Percentiles rank a stretch among this genome's conserved stretches.
phyloP scores from a whole-genome alignment of 192 early-diverging fungal genomes.

The Gonapodya prolifera region DNA sequence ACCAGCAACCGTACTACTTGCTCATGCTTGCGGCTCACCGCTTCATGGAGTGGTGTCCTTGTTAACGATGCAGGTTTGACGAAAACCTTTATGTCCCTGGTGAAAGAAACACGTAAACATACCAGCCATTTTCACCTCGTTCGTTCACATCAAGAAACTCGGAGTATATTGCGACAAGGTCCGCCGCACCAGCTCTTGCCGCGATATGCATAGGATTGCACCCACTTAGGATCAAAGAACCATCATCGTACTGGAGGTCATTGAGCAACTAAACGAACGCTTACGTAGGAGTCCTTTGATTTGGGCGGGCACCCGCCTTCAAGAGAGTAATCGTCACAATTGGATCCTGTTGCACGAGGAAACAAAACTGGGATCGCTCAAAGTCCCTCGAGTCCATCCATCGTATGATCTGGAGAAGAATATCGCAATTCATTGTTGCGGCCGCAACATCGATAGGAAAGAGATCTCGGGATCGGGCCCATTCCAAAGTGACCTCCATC shows the following conservation, averaged over 20 bases:
- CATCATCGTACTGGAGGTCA: background rate
- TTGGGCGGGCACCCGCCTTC: background rate
- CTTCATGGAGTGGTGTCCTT: background rate
- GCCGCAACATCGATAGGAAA: slow-evolving; percentile 1
- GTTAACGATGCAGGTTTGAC: too few species aligned
- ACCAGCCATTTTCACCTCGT: slow-evolving; percentile 1
- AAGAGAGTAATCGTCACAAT: background rate
- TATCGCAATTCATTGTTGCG: background rate
- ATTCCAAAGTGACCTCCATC: background rate
- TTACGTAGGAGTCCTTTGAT: background rate
- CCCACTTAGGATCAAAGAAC: background rate
- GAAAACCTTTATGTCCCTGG: too few species aligned
- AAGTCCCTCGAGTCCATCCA: background rate
- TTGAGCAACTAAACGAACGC: background rate
- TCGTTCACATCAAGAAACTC: slow-evolving; percentile 3
- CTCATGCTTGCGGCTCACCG: background rate
- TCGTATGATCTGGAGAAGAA: background rate
- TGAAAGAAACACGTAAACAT: too few species aligned
- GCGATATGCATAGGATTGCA: slow-evolving; percentile 2
- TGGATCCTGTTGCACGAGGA: background rate
- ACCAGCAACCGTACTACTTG: background rate
- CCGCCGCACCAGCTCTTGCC: background rate
- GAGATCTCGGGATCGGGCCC: background rate
- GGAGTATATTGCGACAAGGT: background rate
- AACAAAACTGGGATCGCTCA: background rate